Evolutionary conservation across 225 moss, liverwort and hornwort species (phyloP).

Genomic region (Neckera pumila): DNA sequence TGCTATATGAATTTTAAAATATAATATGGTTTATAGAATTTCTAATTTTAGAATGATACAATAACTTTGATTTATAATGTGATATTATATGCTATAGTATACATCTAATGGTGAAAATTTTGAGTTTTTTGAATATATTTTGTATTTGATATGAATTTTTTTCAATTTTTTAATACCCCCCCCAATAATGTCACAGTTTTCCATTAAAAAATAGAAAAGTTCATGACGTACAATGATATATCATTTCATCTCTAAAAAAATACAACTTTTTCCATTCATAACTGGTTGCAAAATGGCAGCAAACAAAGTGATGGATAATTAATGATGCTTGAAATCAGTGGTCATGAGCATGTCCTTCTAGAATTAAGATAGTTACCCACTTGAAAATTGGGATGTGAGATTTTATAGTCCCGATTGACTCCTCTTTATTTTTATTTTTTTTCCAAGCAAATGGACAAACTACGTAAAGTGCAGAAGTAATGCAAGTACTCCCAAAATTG

Average conservation of each 20-base stretch:
- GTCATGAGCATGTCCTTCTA: too few species aligned
- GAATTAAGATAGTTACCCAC: neutral
- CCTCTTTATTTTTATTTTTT: neutral
- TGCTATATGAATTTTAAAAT: neutral
- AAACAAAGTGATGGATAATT: too few species aligned
- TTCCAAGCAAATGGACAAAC: neutral
- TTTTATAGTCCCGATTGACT: fast-evolving
- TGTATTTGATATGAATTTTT: neutral
- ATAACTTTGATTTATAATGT: neutral
- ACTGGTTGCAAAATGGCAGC: too few species aligned
- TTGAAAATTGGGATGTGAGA: neutral
- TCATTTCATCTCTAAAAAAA: too few species aligned
- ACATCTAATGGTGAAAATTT: neutral
- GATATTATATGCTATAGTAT: fast-evolving
- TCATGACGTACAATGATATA: too few species aligned
- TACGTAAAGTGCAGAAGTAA: neutral
- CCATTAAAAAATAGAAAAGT: too few species aligned
- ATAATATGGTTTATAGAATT: neutral
- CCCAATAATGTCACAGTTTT: too few species aligned
- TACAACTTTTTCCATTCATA: too few species aligned
- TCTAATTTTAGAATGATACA: fast-evolving
- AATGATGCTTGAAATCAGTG: too few species aligned
- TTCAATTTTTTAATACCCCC: neutral
- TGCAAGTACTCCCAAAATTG: fast-evolving
- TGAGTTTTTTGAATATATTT: neutral